Base-by-base conservation (phyloP, 345 rosid genomes). In the Boechera retrofracta region DNA sequence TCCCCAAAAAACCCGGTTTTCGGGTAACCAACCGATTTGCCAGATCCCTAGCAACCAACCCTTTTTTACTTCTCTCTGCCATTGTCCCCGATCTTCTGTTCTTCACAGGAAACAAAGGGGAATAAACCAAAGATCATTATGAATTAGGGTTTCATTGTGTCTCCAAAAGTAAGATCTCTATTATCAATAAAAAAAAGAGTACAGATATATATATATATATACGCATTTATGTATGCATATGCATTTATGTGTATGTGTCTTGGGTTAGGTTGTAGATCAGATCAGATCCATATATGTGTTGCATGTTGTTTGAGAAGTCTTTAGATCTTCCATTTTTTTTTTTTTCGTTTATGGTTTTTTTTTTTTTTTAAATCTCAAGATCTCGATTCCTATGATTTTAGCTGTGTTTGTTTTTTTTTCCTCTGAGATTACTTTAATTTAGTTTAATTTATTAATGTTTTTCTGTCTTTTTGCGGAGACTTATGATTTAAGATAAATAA, bases 121-220 rank as follows among this genome's bases (percentile, higher is more conserved):
- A 13, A 35, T 31, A 73, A 54, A 35, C 60, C 39, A 68, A 54
- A 61, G 61, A 36, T 60, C 53, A 73, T 10, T 44, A 45, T 62
- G 45, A 68, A 62, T 74, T 73, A 79, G 82, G 82, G 82, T 79
- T 79, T 73, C 54, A 28, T n/a, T 67, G 64, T 28, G 8, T 53
- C 78, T 16, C 21, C 35, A 73, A 26, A 45, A 67, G 82, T 67
- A 53, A 78, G 74, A 60, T 72, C 77, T 72, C 54, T 18, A 7
- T 48, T 12, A 44, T 44, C 48, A 44, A 44, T 0, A 7, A 10
- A 44, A 44, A 44, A 44, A 0, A 45, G 18, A 59, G 81, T 66
- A 51, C 12, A 78, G 69, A 65, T 71, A 72, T 64, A 15, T 42
- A 21, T 21, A 21, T 21, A 21, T 21, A 21, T 21, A 0, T 4